Conservation (phyloP, 768 basidiomycete species). For the Lactifluus pinguis region DNA sequence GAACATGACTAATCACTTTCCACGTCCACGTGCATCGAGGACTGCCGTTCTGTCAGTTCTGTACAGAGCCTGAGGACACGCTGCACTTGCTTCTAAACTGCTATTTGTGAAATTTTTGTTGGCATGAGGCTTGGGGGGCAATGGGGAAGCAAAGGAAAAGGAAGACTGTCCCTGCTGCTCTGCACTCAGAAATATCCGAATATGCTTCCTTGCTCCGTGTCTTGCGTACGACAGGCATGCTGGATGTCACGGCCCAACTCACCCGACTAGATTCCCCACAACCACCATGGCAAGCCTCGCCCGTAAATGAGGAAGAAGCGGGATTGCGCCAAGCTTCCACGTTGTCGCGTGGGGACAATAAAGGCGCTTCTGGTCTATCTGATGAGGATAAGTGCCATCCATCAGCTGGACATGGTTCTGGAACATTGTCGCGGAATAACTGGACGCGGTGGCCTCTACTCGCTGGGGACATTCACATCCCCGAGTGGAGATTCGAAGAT, state of each 20-base stretch:
- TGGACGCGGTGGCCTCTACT: conserved; percentile 79
- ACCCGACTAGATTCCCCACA: conserved; percentile 14
- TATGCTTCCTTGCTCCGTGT: conserved; percentile 59
- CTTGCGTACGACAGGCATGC: conserved; percentile 45
- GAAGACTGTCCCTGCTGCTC: conserved; percentile 38
- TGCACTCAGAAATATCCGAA: conserved; percentile 59
- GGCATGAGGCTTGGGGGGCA: background rate
- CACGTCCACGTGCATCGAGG: conserved; percentile 13
- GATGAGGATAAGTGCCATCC: background rate
- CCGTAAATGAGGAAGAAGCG: conserved; percentile 4
- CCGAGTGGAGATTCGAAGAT: conserved; percentile 65
- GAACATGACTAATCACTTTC: conserved; percentile 24
- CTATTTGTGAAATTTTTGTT: too few species aligned
- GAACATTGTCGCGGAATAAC: conserved; percentile 30
- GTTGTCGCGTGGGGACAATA: background rate
- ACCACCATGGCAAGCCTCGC: background rate
- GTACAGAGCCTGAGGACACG: too few species aligned
- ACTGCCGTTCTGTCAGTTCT: background rate
- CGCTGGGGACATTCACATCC: conserved; percentile 47
- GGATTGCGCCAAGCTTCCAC: background rate
- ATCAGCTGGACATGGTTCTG: background rate
- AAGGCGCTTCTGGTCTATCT: background rate
- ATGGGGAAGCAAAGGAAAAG: conserved; percentile 37
- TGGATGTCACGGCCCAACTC: conserved; percentile 51
- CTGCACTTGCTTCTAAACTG: background rate